Conservation (phyloP, 139 green algal genomes). For the Edaphochlamys debaryana region DNA sequence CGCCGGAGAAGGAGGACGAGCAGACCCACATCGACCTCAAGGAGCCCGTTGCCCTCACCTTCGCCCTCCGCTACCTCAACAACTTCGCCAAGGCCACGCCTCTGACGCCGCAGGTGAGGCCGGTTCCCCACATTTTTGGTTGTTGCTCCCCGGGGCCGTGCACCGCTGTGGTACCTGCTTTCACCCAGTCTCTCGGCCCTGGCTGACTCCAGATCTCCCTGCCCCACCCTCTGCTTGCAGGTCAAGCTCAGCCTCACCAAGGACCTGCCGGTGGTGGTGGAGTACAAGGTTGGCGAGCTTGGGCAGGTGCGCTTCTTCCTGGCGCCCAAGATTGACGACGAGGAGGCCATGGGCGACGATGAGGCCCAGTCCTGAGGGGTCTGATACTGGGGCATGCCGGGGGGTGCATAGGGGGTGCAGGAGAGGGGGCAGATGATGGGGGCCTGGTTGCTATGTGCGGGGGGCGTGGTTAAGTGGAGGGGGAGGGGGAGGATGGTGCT, state of each 20-base stretch:
- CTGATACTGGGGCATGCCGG: too few species aligned
- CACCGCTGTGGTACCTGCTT: too few species aligned
- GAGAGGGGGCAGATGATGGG: too few species aligned
- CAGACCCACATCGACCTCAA: conserved; percentile 89
- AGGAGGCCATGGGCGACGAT: conserved; percentile 64
- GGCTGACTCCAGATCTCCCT: too few species aligned
- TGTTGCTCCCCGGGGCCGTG: too few species aligned
- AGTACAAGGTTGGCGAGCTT: conserved; percentile 93
- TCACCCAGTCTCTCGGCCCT: too few species aligned
- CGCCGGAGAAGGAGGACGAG: conserved; percentile 79
- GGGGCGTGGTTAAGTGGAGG: too few species aligned
- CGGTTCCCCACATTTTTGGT: conserved; percentile 88
- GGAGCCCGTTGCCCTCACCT: conserved; percentile 95
- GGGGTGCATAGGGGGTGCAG: too few species aligned
- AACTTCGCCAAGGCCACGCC: conserved; percentile 93
- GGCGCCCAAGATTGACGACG: conserved; percentile 92
- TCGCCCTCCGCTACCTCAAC: conserved; percentile 98
- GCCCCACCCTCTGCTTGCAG: conserved; percentile 5
- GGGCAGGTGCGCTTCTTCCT: conserved; percentile 87
- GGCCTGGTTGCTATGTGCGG: too few species aligned
- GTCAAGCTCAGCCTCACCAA: conserved; percentile 89
- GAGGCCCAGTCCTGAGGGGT: conserved; percentile 37
- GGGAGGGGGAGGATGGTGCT: neutral
- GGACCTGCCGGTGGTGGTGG: conserved; percentile 92
- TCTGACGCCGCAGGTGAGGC: conserved; percentile 67